Evolutionary conservation across 2,329 filamentous ascomycete genomes (phyloP).

Genomic region (Chaetomium sp.): DNA sequence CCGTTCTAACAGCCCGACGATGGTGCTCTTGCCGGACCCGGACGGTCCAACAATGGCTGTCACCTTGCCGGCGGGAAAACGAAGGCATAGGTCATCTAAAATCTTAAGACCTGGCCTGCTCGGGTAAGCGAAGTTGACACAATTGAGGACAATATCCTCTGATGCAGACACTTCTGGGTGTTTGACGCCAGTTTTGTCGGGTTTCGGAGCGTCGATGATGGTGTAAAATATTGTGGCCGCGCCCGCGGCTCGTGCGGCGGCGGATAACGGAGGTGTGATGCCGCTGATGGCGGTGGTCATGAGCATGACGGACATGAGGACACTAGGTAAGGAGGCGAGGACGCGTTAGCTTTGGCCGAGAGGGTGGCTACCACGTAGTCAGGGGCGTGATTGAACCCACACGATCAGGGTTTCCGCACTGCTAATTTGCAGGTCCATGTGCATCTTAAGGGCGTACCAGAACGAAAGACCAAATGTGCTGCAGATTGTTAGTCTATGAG

Average conservation of each 20-base stretch:
- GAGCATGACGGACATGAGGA: slow-evolving; percentile 61
- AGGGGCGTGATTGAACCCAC: slow-evolving; percentile 41
- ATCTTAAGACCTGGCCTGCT: slow-evolving; percentile 50
- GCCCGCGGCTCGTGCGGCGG: slow-evolving; percentile 56
- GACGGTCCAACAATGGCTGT: slow-evolving; percentile 81
- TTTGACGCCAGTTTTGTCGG: slow-evolving; percentile 43
- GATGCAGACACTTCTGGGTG: slow-evolving; percentile 50
- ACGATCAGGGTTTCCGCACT: slow-evolving; percentile 58
- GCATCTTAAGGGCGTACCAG: slow-evolving; percentile 62
- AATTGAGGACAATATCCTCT: slow-evolving; percentile 59
- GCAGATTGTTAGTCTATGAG: background rate
- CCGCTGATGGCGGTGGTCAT: slow-evolving; percentile 58
- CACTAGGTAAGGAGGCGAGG: slow-evolving; percentile 32
- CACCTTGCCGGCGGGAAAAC: slow-evolving; percentile 67
- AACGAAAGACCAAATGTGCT: slow-evolving; percentile 59
- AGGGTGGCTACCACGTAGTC: no score
- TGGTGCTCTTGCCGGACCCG: slow-evolving; percentile 80
- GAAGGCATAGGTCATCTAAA: slow-evolving; percentile 53
- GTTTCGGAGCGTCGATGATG: slow-evolving; percentile 50
- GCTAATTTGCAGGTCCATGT: slow-evolving; percentile 48
- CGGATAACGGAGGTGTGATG: slow-evolving; percentile 58
- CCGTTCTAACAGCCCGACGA: slow-evolving; percentile 68
- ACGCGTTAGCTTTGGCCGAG: background rate
- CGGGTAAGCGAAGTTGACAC: slow-evolving; percentile 70
- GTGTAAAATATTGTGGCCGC: slow-evolving; percentile 59